Percentiles rank a stretch among this genome's conserved stretches.
These are phyloP conservation scores for Carex arenaria DNA, from an alignment of 202 grass and related monocot genomes.

Conservation along the genomic window DNA sequence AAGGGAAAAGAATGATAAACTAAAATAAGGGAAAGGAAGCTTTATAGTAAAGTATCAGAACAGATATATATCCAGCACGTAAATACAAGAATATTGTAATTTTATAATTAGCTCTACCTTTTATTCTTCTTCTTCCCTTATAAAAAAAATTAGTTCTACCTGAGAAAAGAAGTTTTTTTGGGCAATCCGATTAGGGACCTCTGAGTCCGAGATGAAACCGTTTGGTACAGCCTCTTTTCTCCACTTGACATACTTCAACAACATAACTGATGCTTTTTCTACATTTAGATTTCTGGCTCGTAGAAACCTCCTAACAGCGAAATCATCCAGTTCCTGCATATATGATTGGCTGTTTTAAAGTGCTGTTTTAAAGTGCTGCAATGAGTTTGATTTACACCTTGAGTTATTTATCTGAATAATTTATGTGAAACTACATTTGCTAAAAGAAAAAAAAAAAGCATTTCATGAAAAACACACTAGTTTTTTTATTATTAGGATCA, in stretches of 20 bases:
- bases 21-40: background rate
- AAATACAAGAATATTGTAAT: background rate
- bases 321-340: conserved; percentile 44
- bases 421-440: too few species aligned
- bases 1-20: too few species aligned
- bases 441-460: too few species aligned
- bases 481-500: too few species aligned
- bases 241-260: conserved; percentile 47
- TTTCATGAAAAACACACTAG: too few species aligned
- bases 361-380: background rate
- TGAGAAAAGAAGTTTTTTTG: conserved; percentile 34
- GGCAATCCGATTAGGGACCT: conserved; percentile 28
- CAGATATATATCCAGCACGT: background rate
- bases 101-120: background rate
- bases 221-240: conserved; percentile 36
- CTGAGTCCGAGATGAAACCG: conserved; percentile 36
- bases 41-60: background rate
- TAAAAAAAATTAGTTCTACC: background rate
- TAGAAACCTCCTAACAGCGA: conserved; percentile 35
- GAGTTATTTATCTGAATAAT: too few species aligned
- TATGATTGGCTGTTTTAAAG: background rate
- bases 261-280: conserved; percentile 32
- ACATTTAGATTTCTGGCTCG: conserved; percentile 30
- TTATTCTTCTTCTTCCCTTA: background rate
- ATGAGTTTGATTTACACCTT: background rate